Conservation (phyloP, 129 eudicot species). For the Chrysanthemum seticuspe region DNA sequence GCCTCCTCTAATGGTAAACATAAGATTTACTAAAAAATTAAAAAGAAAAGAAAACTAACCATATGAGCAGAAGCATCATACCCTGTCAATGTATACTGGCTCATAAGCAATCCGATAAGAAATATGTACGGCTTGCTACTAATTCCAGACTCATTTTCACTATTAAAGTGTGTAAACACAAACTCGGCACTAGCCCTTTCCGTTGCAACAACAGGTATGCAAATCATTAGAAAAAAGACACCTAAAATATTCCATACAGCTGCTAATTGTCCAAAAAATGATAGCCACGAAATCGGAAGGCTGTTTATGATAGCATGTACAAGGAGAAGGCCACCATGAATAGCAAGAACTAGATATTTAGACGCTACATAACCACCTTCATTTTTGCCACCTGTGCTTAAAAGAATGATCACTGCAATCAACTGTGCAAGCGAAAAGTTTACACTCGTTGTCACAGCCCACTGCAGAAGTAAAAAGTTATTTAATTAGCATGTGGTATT, state of each 20-base stretch:
- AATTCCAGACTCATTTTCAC: constrained; percentile 75
- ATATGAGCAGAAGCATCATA: constrained; percentile 99
- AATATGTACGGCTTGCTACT: constrained; percentile 67
- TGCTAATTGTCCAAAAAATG: constrained; percentile 88
- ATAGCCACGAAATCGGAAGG: constrained; percentile 84
- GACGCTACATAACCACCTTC: constrained; percentile 90
- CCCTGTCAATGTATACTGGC: constrained; percentile 95
- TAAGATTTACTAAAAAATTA: background rate
- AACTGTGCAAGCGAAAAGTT: constrained; percentile 90
- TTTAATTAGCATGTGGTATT: background rate
- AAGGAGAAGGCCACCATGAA: constrained; percentile 83
- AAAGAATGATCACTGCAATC: constrained; percentile 81
- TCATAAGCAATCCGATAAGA: constrained; percentile 89
- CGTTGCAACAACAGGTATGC: constrained; percentile 72
- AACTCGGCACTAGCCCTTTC: constrained; percentile 71
- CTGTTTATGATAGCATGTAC: constrained; percentile 80
- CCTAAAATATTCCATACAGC: constrained; percentile 91
- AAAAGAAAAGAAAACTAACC: constrained; percentile 51
- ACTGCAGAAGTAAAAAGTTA: constrained; percentile 55
- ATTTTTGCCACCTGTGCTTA: constrained; percentile 84
- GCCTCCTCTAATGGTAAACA: background rate
- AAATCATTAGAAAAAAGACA: constrained; percentile 91
- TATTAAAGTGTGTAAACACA: constrained; percentile 90
- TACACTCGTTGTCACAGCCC: constrained; percentile 98
- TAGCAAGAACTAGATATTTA: constrained; percentile 67